phyloP scores from a whole-genome alignment of 1,284 basidiomycete genomes.

The Ustilago nuda region DNA sequence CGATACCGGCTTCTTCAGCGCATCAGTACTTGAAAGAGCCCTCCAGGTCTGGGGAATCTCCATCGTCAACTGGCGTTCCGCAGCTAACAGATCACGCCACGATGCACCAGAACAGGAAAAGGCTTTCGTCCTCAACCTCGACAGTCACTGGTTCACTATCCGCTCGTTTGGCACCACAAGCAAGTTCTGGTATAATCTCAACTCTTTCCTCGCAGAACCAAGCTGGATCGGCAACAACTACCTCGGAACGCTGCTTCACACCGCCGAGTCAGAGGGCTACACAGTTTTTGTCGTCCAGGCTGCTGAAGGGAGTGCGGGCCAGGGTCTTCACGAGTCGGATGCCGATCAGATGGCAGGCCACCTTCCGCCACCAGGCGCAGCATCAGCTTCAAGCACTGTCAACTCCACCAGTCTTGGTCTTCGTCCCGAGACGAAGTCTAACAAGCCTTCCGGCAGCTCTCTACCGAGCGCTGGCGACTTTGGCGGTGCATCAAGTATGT shows the following conservation, averaged over 20 bases:
- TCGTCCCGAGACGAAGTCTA: slow-evolving; percentile 18
- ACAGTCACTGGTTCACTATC: slow-evolving; percentile 66
- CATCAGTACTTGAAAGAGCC: slow-evolving; percentile 61
- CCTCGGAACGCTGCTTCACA: slow-evolving; percentile 62
- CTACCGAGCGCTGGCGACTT: background rate
- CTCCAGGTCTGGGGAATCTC: slow-evolving; percentile 56
- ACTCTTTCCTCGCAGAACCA: slow-evolving; percentile 60
- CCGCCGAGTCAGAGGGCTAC: slow-evolving; percentile 62
- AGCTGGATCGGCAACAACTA: slow-evolving; percentile 63
- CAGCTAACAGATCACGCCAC: slow-evolving; percentile 45
- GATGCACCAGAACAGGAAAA: slow-evolving; percentile 58
- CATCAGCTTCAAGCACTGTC: background rate
- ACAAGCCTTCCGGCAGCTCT: slow-evolving; percentile 4
- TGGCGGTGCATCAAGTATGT: slow-evolving; percentile 1
- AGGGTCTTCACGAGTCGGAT: slow-evolving; percentile 41
- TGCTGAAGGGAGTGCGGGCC: slow-evolving; percentile 30
- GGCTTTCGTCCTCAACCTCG: slow-evolving; percentile 66
- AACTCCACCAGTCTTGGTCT: slow-evolving; percentile 27
- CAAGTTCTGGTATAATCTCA: slow-evolving; percentile 66
- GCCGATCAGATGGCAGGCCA: slow-evolving; percentile 59
- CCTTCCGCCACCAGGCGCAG: slow-evolving; percentile 44
- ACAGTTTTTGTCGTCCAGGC: slow-evolving; percentile 63
- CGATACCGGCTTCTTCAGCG: slow-evolving; percentile 66
- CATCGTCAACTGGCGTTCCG: slow-evolving; percentile 44
- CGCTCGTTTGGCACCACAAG: slow-evolving; percentile 56